phyloP scores from a whole-genome alignment of 768 basidiomycete genomes.

The Leccinum boreale region DNA sequence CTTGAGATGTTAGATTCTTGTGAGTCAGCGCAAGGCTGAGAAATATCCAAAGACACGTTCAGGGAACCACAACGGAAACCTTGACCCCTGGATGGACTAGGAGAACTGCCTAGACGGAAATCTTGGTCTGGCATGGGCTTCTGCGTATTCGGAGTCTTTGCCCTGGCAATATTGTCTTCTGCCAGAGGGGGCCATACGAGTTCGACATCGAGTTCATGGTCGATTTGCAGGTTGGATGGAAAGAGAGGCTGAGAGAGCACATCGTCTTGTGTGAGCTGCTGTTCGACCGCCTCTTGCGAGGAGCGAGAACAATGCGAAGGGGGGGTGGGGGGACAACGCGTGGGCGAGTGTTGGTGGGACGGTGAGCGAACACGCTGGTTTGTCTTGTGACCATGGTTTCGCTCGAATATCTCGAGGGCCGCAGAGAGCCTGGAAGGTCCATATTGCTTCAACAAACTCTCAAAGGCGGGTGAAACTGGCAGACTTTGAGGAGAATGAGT shows the following conservation, averaged over 20 bases:
- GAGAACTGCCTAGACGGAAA: background rate
- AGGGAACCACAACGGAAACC: constrained; percentile 22
- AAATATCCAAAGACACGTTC: constrained; percentile 11
- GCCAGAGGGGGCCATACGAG: constrained; percentile 24
- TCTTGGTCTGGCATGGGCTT: background rate
- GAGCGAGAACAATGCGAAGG: constrained; percentile 30
- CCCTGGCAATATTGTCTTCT: constrained; percentile 14
- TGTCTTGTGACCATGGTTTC: constrained; percentile 2
- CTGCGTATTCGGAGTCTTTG: background rate
- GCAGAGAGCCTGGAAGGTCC: constrained; percentile 5
- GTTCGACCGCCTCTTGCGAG: constrained; percentile 44
- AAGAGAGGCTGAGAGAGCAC: constrained; percentile 9
- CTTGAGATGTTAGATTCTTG: constrained; percentile 25
- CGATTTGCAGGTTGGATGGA: background rate
- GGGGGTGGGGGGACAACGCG: constrained; percentile 14
- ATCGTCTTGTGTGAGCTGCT: constrained; percentile 44
- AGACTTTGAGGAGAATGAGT: constrained; percentile 8
- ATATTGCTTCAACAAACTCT: constrained; percentile 11
- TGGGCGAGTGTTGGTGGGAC: constrained; percentile 6
- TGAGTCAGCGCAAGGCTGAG: background rate
- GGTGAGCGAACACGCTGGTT: background rate
- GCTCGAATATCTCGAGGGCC: constrained; percentile 22
- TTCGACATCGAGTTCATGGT: constrained; percentile 14
- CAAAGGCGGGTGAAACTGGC: constrained; percentile 22
- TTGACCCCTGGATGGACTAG: constrained; percentile 10